phyloP scores from a whole-genome alignment of 1,284 basidiomycete genomes.

The Coniophora puteana region DNA sequence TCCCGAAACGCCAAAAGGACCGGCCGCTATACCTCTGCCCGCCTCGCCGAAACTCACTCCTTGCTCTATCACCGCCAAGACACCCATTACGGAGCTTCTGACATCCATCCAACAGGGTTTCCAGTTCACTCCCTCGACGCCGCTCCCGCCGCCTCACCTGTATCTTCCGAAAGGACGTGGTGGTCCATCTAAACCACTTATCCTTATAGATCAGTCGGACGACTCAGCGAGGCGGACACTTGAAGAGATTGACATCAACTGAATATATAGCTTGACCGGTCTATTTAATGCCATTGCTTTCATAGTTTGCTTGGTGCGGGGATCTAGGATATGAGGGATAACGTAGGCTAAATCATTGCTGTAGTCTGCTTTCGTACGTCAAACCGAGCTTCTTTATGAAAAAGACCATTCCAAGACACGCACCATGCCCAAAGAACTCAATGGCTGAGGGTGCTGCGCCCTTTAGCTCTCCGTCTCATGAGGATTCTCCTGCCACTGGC shows the following conservation, averaged over 20 bases:
- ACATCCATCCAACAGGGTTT: conserved; percentile 69
- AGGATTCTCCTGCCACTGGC: conserved; percentile 13
- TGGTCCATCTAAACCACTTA: neutral
- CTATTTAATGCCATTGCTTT: too few species aligned
- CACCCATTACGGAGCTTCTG: conserved; percentile 67
- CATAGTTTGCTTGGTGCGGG: neutral
- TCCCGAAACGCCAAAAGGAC: too few species aligned
- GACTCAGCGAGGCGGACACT: conserved; percentile 1
- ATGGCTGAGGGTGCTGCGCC: conserved; percentile 31
- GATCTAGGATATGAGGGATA: neutral
- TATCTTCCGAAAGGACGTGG: conserved; percentile 29
- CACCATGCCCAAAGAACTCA: conserved; percentile 16
- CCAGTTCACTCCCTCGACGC: conserved; percentile 54
- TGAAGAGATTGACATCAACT: conserved; percentile 10
- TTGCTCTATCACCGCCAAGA: too few species aligned
- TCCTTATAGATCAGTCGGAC: neutral
- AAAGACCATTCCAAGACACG: too few species aligned
- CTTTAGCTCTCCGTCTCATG: conserved; percentile 27
- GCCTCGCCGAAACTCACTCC: conserved; percentile 2
- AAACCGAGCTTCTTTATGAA: neutral
- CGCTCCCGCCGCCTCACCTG: conserved; percentile 52
- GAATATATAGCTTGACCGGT: too few species aligned
- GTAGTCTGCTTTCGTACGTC: neutral
- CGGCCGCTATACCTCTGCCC: too few species aligned
- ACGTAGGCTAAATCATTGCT: neutral